phyloP scores from a whole-genome alignment of 2,329 filamentous ascomycete species.

The Anisogramma anomala region DNA sequence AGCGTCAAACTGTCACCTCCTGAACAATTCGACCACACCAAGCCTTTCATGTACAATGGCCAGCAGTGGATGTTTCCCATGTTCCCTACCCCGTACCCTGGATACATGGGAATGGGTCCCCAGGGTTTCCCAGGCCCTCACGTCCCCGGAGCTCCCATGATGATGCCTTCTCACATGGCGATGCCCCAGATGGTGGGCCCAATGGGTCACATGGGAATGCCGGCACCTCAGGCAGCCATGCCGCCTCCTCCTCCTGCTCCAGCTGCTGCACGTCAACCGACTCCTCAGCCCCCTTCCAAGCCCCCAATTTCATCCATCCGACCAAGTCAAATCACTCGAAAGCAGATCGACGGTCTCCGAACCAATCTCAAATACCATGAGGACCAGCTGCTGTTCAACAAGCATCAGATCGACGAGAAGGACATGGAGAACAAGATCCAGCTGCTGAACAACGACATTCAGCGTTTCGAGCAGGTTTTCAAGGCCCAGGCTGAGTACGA shows the following conservation, averaged over 20 bases:
- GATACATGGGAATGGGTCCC: constrained; percentile 14
- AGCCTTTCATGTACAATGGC: constrained; percentile 34
- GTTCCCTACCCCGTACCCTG: constrained; percentile 15
- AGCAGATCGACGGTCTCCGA: constrained; percentile 42
- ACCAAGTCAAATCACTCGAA: constrained; percentile 48
- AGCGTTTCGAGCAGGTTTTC: constrained; percentile 34
- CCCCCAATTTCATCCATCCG: constrained; percentile 47
- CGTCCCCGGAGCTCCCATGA: constrained; percentile 15
- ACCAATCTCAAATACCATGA: constrained; percentile 44
- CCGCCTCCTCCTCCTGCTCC: constrained; percentile 6
- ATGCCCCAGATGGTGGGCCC: constrained; percentile 16
- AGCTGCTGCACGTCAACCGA: constrained; percentile 14
- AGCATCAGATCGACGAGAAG: constrained; percentile 49
- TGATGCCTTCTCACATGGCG: constrained; percentile 16
- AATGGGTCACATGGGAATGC: constrained; percentile 4
- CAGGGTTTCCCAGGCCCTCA: constrained; percentile 12
- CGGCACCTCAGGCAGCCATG: constrained; percentile 1
- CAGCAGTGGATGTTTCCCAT: constrained; percentile 33
- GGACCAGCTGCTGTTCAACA: constrained; percentile 49
- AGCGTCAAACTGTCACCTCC: constrained; percentile 27
- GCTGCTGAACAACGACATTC: constrained; percentile 25
- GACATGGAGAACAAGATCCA: constrained; percentile 37
- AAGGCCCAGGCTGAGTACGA: constrained; percentile 36
- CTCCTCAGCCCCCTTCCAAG: constrained; percentile 19
- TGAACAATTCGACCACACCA: constrained; percentile 34